phyloP scores from a whole-genome alignment of 345 rosid species.

The Eucalyptus sideroxylon region DNA sequence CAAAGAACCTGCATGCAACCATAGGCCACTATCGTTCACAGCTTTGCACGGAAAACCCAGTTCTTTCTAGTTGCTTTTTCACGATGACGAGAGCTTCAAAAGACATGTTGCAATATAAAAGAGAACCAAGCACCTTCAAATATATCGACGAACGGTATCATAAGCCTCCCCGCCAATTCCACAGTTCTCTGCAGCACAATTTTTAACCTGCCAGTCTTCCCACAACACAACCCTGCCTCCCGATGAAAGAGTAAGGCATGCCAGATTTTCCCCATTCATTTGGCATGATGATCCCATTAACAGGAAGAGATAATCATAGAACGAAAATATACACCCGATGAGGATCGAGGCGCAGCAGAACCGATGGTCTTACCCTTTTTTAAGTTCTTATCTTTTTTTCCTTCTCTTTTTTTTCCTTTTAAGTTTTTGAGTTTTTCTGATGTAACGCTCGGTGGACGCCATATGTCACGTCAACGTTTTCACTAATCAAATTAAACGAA shows the following conservation, averaged over 20 bases:
- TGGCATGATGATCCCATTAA: background rate
- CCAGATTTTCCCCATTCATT: background rate
- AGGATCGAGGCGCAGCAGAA: background rate
- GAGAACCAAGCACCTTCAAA: constrained; percentile 81
- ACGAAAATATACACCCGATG: background rate
- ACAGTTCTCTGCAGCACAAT: constrained; percentile 42
- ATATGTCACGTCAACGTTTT: too few relatives aligned
- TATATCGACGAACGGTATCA: constrained; percentile 62
- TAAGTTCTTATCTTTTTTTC: background rate
- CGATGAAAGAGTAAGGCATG: constrained; percentile 67
- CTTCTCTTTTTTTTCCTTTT: background rate
- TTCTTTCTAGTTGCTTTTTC: constrained; percentile 91
- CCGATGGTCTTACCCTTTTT: background rate
- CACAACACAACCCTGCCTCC: constrained; percentile 76
- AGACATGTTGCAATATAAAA: constrained; percentile 80
- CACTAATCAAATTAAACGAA: background rate
- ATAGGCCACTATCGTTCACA: constrained; percentile 75
- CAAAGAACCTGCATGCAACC: constrained; percentile 70
- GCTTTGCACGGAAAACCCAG: constrained; percentile 94
- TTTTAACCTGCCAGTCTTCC: constrained; percentile 52
- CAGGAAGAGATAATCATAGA: constrained; percentile 31
- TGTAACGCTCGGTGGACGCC: background rate
- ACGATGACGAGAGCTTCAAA: constrained; percentile 84
- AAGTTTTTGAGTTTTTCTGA: background rate
- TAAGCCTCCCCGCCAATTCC: constrained; percentile 65